Base-by-base conservation (phyloP, 2,329 filamentous ascomycete species). In the Cladophialophora exuberans region DNA sequence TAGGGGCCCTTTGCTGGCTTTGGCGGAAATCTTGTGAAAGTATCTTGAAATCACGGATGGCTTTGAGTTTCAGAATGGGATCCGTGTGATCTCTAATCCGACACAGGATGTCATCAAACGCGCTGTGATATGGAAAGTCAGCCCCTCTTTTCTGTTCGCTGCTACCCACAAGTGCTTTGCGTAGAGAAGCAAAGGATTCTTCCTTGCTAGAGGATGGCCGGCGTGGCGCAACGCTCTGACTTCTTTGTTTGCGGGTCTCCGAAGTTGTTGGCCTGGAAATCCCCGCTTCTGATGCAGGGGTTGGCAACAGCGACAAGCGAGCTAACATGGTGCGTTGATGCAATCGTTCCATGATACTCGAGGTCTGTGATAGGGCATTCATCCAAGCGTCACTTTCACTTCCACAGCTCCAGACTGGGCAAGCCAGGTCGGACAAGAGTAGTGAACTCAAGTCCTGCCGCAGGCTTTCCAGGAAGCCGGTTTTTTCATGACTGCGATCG, bases 371-470 rank as follows among this genome's bases (percentile, higher is more conserved):
- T 82, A 48, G 83, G 79, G 43, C 74, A 73, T 47, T 48, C 63
- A 97, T 94, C 88, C 93, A 97, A 2, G 79, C 79, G 69, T 97
- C 94, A 0, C 93, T 97, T 74, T 99, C 94, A 36, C 91, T 96
- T 2, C 94, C 94, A 46, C 83, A 83, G n/a, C 86, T 84, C 70
- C 95, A 94, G 1, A 97, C 87, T 25, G 90, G 83, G 35, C 87
- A 91, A 4, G 92, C 91, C 3, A 97, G 79, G 69, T 99, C 94
- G 45, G 93, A 97, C 22, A 97, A 75, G 1, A 97, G 75, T 15
- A 99, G 78, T 61, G 90, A 92, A 1, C 87, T 93, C 33, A 97
- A 75, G 0, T 86, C 88, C 67, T 92, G 88, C 64, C 86, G 86
- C 25, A 96, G 76, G 25, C 90, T 87, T 6, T 83, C 78, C 50